phyloP scores from a whole-genome alignment of 176 grass and related monocot species.

The Eragrostis curvula region DNA sequence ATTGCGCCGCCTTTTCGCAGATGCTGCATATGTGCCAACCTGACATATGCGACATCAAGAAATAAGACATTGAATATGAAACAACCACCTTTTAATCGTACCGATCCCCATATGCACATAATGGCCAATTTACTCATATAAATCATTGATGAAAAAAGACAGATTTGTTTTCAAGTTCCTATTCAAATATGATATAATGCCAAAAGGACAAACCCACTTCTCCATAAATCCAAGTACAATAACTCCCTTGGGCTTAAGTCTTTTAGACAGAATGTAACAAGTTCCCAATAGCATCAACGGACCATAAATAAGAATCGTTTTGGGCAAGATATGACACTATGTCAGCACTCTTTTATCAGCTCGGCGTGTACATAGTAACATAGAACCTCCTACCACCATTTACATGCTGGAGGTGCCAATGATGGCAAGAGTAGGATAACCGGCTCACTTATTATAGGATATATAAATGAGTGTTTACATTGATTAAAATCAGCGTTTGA shows the following conservation, averaged over 20 bases:
- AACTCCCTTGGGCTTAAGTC: background rate
- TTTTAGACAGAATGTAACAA: background rate
- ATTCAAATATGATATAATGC: conserved; percentile 18
- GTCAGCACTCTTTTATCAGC: background rate
- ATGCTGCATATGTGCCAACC: conserved; percentile 99
- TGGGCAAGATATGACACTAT: background rate
- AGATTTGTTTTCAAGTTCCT: background rate
- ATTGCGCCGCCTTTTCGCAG: conserved; percentile 79
- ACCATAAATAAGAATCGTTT: background rate
- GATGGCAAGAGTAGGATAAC: conserved; percentile 12
- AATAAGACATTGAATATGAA: conserved; percentile 33
- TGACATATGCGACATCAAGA: conserved; percentile 51
- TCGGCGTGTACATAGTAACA: background rate
- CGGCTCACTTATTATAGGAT: background rate
- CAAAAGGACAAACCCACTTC: conserved; percentile 2
- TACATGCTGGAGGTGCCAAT: conserved; percentile 15
- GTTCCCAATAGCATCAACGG: background rate
- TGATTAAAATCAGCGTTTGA: background rate
- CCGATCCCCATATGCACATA: background rate
- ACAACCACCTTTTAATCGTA: background rate
- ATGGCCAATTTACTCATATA: background rate
- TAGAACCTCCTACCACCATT: background rate
- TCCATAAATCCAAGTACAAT: conserved; percentile 11
- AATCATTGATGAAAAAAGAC: conserved; percentile 16
- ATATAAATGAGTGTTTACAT: background rate